These are phyloP conservation scores for Cyclostephanos tholiformis DNA, from an alignment of 108 stramenopile species.

Conservation along the genomic window DNA sequence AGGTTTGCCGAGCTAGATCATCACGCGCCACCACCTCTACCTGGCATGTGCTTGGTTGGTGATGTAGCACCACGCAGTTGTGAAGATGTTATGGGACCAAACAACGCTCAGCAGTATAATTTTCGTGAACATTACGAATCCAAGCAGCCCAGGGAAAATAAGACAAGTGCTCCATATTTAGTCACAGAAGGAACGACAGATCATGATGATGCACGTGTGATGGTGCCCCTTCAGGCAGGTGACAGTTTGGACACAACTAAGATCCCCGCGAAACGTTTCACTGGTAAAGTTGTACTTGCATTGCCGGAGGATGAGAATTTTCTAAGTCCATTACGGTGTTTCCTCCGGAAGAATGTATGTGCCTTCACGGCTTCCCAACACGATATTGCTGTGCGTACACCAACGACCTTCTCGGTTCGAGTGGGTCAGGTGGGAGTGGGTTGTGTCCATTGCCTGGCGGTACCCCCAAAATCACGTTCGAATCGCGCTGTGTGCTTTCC, in stretches of 20 bases:
- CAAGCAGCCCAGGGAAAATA: not conserved
- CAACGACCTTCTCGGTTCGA: conserved; percentile 78
- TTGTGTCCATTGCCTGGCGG: conserved; percentile 67
- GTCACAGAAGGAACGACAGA: not conserved
- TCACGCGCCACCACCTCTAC: not conserved
- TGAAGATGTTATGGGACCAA: not conserved
- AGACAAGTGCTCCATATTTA: not conserved
- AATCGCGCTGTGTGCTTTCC: conserved; percentile 91
- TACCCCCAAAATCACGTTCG: conserved; percentile 73
- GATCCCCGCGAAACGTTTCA: conserved; percentile 35
- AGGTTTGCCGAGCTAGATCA: not conserved
- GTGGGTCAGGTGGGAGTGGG: conserved; percentile 56
- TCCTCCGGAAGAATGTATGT: conserved; percentile 83
- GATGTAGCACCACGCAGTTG: not conserved
- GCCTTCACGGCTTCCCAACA: conserved; percentile 83
- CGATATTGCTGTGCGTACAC: conserved; percentile 87
- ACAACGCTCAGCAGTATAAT: not conserved
- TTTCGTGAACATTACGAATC: not conserved
- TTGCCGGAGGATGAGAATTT: conserved; percentile 71
- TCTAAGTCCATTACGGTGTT: conserved; percentile 85
- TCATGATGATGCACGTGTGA: not conserved
- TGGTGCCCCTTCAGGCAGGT: not conserved
- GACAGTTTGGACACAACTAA: not conserved
- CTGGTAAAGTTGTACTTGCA: conserved; percentile 63
- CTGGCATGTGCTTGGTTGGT: not conserved